Evolutionary conservation across 305 asterid genomes (phyloP).

Genomic region (Nicotiana rustica): DNA sequence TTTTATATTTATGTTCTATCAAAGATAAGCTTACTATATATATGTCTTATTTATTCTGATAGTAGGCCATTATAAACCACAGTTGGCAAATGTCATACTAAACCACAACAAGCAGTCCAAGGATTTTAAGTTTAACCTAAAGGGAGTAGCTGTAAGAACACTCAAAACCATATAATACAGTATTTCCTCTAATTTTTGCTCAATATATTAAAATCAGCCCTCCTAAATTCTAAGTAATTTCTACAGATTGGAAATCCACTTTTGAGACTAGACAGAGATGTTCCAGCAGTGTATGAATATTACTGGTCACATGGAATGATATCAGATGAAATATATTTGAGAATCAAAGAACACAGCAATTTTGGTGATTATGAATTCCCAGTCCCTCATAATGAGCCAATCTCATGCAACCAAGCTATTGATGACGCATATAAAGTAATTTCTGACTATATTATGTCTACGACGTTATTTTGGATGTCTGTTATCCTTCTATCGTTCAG

Average conservation of each 20-base stretch:
- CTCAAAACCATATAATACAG: neutral
- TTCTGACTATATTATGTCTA: slow-evolving; percentile 39
- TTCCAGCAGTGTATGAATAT: slow-evolving; percentile 39
- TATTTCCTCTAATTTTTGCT: neutral
- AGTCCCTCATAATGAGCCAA: slow-evolving; percentile 40
- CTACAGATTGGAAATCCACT: slow-evolving; percentile 53
- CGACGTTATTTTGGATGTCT: slow-evolving; percentile 50
- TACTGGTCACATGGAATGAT: slow-evolving; percentile 54
- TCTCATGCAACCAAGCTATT: slow-evolving; percentile 37
- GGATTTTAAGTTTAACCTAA: slow-evolving; percentile 44
- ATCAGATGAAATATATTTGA: slow-evolving; percentile 42
- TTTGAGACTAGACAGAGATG: slow-evolving; percentile 43
- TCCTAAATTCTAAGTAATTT: neutral
- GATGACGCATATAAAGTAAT: slow-evolving; percentile 25
- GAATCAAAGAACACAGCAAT: slow-evolving; percentile 39
- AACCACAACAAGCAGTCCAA: slow-evolving; percentile 43
- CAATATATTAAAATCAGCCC: neutral
- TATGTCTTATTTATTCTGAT: neutral
- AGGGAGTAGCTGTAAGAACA: slow-evolving; percentile 48
- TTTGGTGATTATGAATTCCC: slow-evolving; percentile 45
- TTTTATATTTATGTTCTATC: no score
- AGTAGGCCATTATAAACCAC: slow-evolving; percentile 52
- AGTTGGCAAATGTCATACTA: slow-evolving; percentile 41
- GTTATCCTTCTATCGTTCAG: slow-evolving; percentile 44
- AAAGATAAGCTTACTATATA: no score